Evolutionary conservation across 129 eudicot species (phyloP).

Genomic region (Daucus carota): DH1_v3.0 NC_030387.2:5429001-5429500

Average conservation of each 20-base stretch:
- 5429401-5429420: conserved; percentile 88
- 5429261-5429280: conserved; percentile 77
- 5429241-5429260: conserved; percentile 97
- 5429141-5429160: conserved; percentile 26
- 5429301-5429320: background rate
- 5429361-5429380: conserved; percentile 41
- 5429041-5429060: conserved; percentile 97
- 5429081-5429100: background rate
- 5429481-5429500: background rate
- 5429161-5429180: conserved; percentile 69
- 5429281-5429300: conserved; percentile 3
- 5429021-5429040: conserved; percentile 64
- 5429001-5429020: conserved; percentile 42
- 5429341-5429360: conserved; percentile 11
- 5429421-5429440: conserved; percentile 37
- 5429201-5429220: conserved; percentile 81
- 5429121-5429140: background rate
- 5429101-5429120: background rate
- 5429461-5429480: background rate
- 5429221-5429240: conserved; percentile 81
- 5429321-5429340: background rate
- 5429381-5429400: conserved; percentile 57
- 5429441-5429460: background rate
- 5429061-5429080: background rate
- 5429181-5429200: conserved; percentile 95